Base-by-base conservation (phyloP, 768 basidiomycete species). In the Lyophyllum shimeji region DNA sequence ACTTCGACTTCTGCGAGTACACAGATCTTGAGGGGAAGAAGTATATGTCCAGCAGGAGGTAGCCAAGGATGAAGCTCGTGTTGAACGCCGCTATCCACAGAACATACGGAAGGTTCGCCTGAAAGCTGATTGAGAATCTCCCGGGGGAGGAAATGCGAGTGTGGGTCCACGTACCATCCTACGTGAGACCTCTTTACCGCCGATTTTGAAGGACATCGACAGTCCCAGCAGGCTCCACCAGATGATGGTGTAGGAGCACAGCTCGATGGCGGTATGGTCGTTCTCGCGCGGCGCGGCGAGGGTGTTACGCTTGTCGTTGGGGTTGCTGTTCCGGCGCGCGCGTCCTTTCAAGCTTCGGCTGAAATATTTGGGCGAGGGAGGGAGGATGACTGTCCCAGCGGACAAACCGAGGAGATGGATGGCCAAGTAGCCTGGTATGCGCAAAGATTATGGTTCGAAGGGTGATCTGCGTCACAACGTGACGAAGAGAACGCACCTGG, bases 21-120 rank as follows among this genome's bases (percentile, higher is more conserved):
- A 53, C 46, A 1, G 60, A 65, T 58, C 60, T 76, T 12, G 75
- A 68, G 2, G 84, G 81, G 68, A 82, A 87, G 69, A 93, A 89
- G 40, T 71, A 63, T 52, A 89, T 78, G 62, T 98, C 92, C 42
- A 97, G 72, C 21, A 86, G 58, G 40, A 95, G 76, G 72, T 97
- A 96, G 12, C 82, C 84, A 5, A 94, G 77, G 15, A 98, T 73
- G 74, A 94, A 94, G 2, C 86, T 81, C 0, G 87, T 86, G 67
- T 98, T 98, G 83, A 84, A 96, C 9, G 92, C 94, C 0, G 84
- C 81, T 7, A 90, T 81, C 94, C 95, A 98, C 17, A 94, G 70
- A 33, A 95, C 84, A 70, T 99, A 98, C 3, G 90, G 80, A 27
- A 93, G 63, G 65, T 98, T 98, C 44, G 87, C 91, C 95, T 95